A percentile compares a stretch with the other conserved stretches of the same genome.
Evolutionary conservation across 495 filamentous ascomycete species (phyloP).

Genomic region (Sphaerosporella brunnea): DNA sequence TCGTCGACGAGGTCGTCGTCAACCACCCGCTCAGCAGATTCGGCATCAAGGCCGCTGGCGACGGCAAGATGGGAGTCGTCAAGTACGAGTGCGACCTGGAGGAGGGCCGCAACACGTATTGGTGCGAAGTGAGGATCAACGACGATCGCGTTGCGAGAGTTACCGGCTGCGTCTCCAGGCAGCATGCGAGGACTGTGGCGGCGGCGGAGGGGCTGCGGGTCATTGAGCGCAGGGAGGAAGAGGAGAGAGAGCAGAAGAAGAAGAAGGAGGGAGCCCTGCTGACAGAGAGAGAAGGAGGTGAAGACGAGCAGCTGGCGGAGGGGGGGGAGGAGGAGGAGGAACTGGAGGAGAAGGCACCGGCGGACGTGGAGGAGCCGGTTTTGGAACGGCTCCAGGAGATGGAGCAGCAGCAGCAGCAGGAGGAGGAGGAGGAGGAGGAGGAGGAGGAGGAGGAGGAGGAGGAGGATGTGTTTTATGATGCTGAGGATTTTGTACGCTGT

Average conservation of each 20-base stretch:
- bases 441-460: background rate
- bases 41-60: conserved; percentile 31
- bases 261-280: background rate
- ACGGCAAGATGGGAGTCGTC: background rate
- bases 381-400: background rate
- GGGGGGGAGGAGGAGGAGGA: background rate
- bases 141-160: background rate
- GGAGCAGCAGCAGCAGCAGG: background rate
- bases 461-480: no score
- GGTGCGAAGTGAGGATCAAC: background rate
- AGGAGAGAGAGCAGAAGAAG: background rate
- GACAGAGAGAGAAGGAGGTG: background rate
- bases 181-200: conserved; percentile 3
- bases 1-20: conserved; percentile 42
- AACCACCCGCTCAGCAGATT: conserved; percentile 59
- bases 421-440: background rate
- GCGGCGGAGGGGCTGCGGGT: background rate
- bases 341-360: background rate
- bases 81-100: conserved; percentile 1
- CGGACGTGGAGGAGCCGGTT: background rate
- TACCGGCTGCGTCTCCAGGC: background rate
- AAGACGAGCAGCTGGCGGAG: background rate
- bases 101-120: background rate
- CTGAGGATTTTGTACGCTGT: no score
- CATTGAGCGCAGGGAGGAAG: conserved; percentile 1